Evolutionary conservation across 768 basidiomycete species (phyloP).

Genomic region (Mycena rebaudengoi): DNA sequence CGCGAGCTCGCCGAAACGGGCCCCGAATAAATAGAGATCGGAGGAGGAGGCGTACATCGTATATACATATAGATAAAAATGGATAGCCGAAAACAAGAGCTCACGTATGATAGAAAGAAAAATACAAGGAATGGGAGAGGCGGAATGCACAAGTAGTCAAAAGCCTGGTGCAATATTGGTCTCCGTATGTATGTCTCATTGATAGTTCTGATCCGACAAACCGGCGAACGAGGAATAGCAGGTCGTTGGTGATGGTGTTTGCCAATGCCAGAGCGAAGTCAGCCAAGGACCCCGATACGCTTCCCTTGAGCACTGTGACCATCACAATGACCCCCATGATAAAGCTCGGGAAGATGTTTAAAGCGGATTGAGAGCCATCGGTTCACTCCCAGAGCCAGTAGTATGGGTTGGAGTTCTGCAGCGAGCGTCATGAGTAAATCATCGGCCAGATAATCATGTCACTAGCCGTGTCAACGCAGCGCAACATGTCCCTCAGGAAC

Average conservation of each 20-base stretch:
- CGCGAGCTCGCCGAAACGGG: too few relatives aligned
- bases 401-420: conserved; percentile 70
- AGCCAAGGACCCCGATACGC: conserved; percentile 81
- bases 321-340: conserved; percentile 79
- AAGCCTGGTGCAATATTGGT: too few relatives aligned
- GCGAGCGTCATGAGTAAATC: neutral
- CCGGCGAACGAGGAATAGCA: conserved; percentile 77
- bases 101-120: too few relatives aligned
- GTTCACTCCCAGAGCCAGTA: conserved; percentile 96
- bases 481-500: conserved; percentile 85
- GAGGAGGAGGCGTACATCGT: too few relatives aligned
- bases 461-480: conserved; percentile 81
- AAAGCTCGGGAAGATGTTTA: conserved; percentile 77
- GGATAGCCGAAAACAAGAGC: too few relatives aligned
- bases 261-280: conserved; percentile 91
- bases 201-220: conserved; percentile 92
- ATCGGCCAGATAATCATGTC: neutral
- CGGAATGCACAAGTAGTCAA: too few relatives aligned
- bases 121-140: too few relatives aligned
- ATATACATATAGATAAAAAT: too few relatives aligned
- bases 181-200: too few relatives aligned
- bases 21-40: too few relatives aligned
- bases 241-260: conserved; percentile 74
- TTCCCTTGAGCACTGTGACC: conserved; percentile 71
- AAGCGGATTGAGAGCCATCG: conserved; percentile 89